Percentiles rank a stretch among this genome's conserved stretches.
Conservation (phyloP, 208 protist genomes). For the Acanthamoeba triangularis region DNA sequence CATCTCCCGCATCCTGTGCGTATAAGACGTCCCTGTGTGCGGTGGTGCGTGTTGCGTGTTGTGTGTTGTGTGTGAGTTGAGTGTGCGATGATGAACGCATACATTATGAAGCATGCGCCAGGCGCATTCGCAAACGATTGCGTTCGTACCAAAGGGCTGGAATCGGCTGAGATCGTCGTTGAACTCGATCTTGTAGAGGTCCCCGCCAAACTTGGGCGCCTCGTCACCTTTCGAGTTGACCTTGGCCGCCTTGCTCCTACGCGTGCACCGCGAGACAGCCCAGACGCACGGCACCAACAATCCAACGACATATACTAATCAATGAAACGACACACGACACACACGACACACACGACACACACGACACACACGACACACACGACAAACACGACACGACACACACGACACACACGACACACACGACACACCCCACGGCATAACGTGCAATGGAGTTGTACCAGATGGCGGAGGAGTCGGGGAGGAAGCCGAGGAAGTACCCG, state of each 20-base stretch:
- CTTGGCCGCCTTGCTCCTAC: constrained; percentile 53
- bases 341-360: too few species aligned
- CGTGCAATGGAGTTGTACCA: constrained; percentile 71
- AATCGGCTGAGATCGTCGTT: constrained; percentile 67
- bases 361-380: too few species aligned
- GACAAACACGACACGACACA: too few species aligned
- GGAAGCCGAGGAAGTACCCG: constrained; percentile 82
- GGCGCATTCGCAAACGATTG: too few species aligned
- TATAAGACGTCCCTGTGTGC: constrained; percentile 49
- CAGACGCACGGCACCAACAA: background rate
- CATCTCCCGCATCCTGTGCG: constrained; percentile 62
- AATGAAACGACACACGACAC: too few species aligned
- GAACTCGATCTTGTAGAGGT: constrained; percentile 77
- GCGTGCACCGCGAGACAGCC: too few species aligned
- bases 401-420: too few species aligned
- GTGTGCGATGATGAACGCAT: background rate
- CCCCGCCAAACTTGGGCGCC: constrained; percentile 71
- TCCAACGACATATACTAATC: background rate
- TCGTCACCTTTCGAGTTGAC: constrained; percentile 67
- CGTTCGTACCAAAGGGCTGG: constrained; percentile 72
- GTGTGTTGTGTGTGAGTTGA: too few species aligned
- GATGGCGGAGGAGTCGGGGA: constrained; percentile 83
- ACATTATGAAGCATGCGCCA: background rate
- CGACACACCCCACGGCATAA: too few species aligned
- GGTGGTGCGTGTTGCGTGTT: too few species aligned